Base-by-base conservation (phyloP, 2,329 filamentous ascomycete species). In the Lasiodiplodia sp. region DNA sequence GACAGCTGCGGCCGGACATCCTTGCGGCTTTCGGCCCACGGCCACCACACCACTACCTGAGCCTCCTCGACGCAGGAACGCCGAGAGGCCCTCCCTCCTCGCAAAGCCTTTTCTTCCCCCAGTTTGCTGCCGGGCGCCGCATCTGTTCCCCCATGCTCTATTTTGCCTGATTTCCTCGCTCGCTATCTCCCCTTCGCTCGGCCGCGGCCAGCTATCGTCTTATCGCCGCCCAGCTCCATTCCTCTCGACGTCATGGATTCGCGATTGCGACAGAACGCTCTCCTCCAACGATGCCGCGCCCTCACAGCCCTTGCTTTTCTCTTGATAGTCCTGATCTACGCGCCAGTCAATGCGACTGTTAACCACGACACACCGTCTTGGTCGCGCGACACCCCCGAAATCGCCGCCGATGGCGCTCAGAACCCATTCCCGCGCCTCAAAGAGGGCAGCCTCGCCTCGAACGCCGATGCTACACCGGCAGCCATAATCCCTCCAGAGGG, bases 61-160 rank as follows among this genome's bases (percentile, higher is more conserved):
- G 60, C 60, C 60, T 64, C 60, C 28, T 49, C 60, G 60, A 64
- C 60, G 60, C 60, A 64, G 60, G 60, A 52, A 64, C 60, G 60
- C 60, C 60, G 60, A 31, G 47, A 64, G 60, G 60, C 47, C 31
- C 60, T 23, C 38, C 16, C 38, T 18, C n/a, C 18, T 51, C 31
- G 8, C n/a, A 14, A 3, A 12, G n/a, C 21, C 31, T n/a, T 64
- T 34, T 23, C 38, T 34, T 53, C 60, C 21, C 44, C 11, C 60
- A 49, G 47, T 28, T 38, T 64, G 60, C 60, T 52, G 60, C 28
- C 40, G 18, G 47, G 31, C 47, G 28, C 60, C 37, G 47, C 47
- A 11, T 12, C 18, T 47, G 14, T 34, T 12, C 6, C 47, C 44
- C 37, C 44, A 64, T 64, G 60, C 28, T 6, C 25, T 40, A 31